Conservation (phyloP, 164 flowering plant species). For the Amborella trichopoda region DNA sequence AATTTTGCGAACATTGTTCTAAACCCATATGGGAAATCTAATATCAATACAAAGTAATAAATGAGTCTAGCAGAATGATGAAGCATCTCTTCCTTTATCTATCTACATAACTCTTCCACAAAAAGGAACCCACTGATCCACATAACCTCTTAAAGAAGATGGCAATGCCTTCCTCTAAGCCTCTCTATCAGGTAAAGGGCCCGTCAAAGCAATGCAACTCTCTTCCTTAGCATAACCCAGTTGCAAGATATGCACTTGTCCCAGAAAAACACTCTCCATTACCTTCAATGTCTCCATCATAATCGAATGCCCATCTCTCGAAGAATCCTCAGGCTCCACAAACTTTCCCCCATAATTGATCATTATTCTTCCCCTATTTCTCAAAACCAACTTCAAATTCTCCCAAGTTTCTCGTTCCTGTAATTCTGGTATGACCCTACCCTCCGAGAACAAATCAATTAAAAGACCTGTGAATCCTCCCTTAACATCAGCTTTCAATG, state of each 20-base stretch:
- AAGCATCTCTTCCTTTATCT: too few relatives aligned
- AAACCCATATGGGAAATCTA: too few relatives aligned
- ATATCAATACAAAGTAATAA: too few relatives aligned
- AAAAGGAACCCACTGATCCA: constrained; percentile 55
- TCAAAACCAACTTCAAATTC: constrained; percentile 41
- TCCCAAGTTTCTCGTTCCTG: constrained; percentile 43
- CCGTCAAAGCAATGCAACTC: constrained; percentile 66
- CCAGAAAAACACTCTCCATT: constrained; percentile 44
- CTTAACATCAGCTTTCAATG: constrained; percentile 32
- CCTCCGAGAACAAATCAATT: constrained; percentile 47
- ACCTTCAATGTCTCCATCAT: constrained; percentile 75
- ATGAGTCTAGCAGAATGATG: too few relatives aligned
- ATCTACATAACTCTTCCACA: too few relatives aligned
- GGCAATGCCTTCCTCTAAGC: constrained; percentile 51
- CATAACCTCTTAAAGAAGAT: constrained; percentile 33
- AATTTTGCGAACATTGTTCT: too few relatives aligned
- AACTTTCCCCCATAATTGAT: constrained; percentile 93
- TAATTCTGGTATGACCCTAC: constrained; percentile 51
- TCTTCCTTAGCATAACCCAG: constrained; percentile 53
- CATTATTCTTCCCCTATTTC: constrained; percentile 82
- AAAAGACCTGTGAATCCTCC: constrained; percentile 53
- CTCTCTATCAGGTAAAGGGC: constrained; percentile 38
- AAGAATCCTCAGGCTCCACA: constrained; percentile 66
- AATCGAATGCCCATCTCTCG: constrained; percentile 46
- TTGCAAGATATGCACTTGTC: constrained; percentile 35